Evolutionary conservation across 208 protist genomes (phyloP), one percentile per base, ranked within the genome.

Genomic region (Wallacemonas sp.): DNA sequence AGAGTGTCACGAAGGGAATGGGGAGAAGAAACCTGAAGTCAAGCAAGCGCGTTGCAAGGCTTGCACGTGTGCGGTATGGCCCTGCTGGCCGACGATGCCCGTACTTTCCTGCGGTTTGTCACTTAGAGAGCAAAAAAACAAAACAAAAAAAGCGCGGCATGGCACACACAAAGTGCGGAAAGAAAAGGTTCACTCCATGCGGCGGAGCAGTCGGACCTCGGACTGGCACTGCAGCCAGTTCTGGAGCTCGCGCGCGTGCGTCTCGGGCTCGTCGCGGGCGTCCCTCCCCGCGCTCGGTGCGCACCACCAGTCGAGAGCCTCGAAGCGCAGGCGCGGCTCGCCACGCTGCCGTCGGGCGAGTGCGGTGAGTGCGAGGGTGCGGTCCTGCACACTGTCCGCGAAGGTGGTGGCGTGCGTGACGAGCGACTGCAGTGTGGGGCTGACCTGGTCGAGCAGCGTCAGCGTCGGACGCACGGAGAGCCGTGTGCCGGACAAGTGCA

Each of bases 371-470:
- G 86, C 72, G n/a, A 74, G 63, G 22, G 63, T 70, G 48, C 84
- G 50, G 28, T 84, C 74, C 18, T 26, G 32, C 14, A 69, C 31
- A 28, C 74, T 77, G 31, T 86, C 81, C 7, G 79, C 74, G 50
- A 90, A 74, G 36, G 81, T 67, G 11, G 77, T 81, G 67, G 79
- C 50, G 26, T 79, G 79, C 20, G 89, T 65, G 54, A 77, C 31
- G 11, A 93, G 54, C 31, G 70, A 57, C 23, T 65, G 49, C 50
- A 93, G 28, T 28, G 73, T 80, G 14, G 23, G 57, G 0, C 80
- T 75, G 5, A 74, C 75, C 73, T 93, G 87, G 33, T 89, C 87
- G 36, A 90, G 23, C 16, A 93, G 70, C 11, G 83, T 69, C 31
- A 81, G 50, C n/a, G 86, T 46, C 22, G 87, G 67, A 23, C 84